Evolutionary conservation across 2,329 filamentous ascomycete species (phyloP), one percentile per base, ranked within the genome.

Genomic region (Botrytis pseudocinerea): DNA sequence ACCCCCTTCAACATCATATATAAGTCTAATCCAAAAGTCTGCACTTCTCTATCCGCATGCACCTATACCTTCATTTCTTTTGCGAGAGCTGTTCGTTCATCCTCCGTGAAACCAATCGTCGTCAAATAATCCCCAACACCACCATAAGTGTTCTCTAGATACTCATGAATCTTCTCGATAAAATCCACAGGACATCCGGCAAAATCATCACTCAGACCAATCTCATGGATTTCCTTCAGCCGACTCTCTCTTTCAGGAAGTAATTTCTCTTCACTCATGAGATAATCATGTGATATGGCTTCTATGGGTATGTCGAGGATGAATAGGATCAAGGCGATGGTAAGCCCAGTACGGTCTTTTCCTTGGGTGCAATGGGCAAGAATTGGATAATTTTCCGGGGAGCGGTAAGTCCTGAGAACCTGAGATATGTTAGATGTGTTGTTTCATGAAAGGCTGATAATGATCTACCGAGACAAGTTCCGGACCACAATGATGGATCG

Each of bases 361-460:
- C 94, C 94, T 79, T 97, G 93, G 0, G 94, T 96, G 82, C 94
- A 97, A 82, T 97, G 93, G 3, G 96, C 83, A 12, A 97, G 80
- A 1, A 90, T 82, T 0, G 94, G 93, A 75, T 90, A 89, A 25
- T 85, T 85, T 0, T 81, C 77, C 3, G 84, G 80, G 1, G 85
- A 80, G 16, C 85, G 82, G 38, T 89, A 81, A 10, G 87, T 81
- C 12, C 83, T 82, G 54, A 90, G 86, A 42, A 87, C 82, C 78
- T 85, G 72, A 25, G 18, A 74, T 48, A 46, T 38, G 32, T 60
- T 59, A 60, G 74, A 57, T 20, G 3, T 18, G 8, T 25, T n/a
- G 22, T 32, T 2, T 14, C 8, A 32, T 32, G 18, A 42, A 42
- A 57, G 35, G n/a, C 16, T 32, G 38, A 32, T 32, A 35, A 35